phyloP scores from a whole-genome alignment of 768 basidiomycete species.

The Hysterangium stoloniferum region DNA sequence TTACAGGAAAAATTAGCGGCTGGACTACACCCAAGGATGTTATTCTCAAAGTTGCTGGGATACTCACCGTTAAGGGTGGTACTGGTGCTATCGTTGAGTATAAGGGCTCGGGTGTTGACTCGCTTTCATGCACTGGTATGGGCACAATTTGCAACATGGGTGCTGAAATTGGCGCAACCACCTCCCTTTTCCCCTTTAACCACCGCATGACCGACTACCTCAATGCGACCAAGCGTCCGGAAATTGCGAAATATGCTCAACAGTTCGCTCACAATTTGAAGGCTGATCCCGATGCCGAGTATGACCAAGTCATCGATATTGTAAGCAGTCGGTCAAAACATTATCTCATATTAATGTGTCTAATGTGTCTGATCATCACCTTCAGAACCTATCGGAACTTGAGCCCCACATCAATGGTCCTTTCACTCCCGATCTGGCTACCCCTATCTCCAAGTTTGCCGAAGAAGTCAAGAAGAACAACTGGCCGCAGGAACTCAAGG shows the following conservation, averaged over 20 bases:
- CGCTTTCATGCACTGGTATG: conserved; percentile 97
- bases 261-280: conserved; percentile 84
- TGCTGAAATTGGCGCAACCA: conserved; percentile 98
- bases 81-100: conserved; percentile 99
- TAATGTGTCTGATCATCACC: not conserved
- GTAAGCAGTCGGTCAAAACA: conserved; percentile 39
- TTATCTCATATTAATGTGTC: not conserved
- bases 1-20: conserved; percentile 89
- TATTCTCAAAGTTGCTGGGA: conserved; percentile 98
- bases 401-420: conserved; percentile 99
- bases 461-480: conserved; percentile 85
- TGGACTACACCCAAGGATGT: conserved; percentile 99
- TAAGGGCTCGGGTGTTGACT: conserved; percentile 89
- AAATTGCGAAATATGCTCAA: conserved; percentile 85
- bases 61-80: conserved; percentile 98
- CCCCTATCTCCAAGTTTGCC: conserved; percentile 94
- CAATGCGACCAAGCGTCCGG: conserved; percentile 85
- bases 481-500: conserved; percentile 97
- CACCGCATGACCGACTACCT: conserved; percentile 88
- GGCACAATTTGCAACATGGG: conserved; percentile 99
- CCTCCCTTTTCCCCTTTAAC: conserved; percentile 99
- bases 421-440: conserved; percentile 99
- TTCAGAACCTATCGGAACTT: conserved; percentile 86
- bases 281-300: conserved; percentile 83
- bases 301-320: conserved; percentile 91